phyloP scores from a whole-genome alignment of 768 basidiomycete genomes.

The Mycena crocata region DNA sequence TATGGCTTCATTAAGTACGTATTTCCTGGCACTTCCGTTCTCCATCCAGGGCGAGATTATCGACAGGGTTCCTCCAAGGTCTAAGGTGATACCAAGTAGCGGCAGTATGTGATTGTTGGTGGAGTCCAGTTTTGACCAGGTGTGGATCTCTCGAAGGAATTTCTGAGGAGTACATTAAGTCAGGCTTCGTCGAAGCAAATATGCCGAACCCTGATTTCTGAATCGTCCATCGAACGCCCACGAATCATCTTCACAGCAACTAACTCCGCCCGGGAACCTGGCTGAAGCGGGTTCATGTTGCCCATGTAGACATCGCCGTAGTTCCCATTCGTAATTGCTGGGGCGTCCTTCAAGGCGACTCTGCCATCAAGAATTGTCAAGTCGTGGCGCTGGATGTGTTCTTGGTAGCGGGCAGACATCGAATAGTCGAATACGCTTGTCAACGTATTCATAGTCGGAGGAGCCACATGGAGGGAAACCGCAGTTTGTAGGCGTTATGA shows the following conservation, averaged over 20 bases:
- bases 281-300: background rate
- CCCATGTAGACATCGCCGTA: slow-evolving; percentile 3
- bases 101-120: slow-evolving; percentile 3
- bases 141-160: slow-evolving; percentile 5
- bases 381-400: background rate
- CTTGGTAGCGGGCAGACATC: slow-evolving; percentile 1
- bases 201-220: slow-evolving; percentile 6
- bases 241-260: slow-evolving; percentile 13
- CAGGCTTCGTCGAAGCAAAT: background rate
- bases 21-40: slow-evolving; percentile 1
- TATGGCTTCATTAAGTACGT: background rate
- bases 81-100: slow-evolving; percentile 1
- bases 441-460: no score
- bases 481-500: no score
- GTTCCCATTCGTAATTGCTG: background rate
- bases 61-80: background rate
- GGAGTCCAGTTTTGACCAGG: slow-evolving; percentile 10
- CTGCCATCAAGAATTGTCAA: background rate
- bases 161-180: slow-evolving; percentile 1
- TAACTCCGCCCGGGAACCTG: background rate
- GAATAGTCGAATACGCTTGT: background rate
- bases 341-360: background rate
- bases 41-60: slow-evolving; percentile 14
- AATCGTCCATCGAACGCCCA: slow-evolving; percentile 2
- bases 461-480: no score